Percentiles rank a stretch among this genome's conserved stretches.
Evolutionary conservation across 352 stramenopile genomes (phyloP).

Genomic region (Phytophthora pini): DNA sequence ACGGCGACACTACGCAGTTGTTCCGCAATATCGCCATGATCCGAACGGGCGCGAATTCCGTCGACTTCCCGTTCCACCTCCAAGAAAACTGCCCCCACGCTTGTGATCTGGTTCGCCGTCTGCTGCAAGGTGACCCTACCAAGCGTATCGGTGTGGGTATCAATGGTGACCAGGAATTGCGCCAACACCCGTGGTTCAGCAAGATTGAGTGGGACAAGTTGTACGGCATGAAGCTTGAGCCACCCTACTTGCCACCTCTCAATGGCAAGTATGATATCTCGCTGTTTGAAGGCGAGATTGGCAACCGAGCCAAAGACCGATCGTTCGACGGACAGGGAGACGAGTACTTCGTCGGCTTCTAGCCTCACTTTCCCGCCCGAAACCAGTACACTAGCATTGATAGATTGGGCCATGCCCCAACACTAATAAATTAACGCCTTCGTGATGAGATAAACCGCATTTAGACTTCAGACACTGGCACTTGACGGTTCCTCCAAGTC

Average conservation of each 20-base stretch:
- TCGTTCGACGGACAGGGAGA: conserved; percentile 73
- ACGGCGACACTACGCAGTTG: conserved; percentile 95
- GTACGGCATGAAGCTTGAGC: conserved; percentile 57
- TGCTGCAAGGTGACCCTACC: conserved; percentile 89
- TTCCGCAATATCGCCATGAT: conserved; percentile 97
- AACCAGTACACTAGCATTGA: conserved; percentile 3
- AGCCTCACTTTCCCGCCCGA: conserved; percentile 11
- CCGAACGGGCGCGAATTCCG: conserved; percentile 80
- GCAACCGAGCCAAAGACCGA: conserved; percentile 70
- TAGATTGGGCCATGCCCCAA: conserved; percentile 12
- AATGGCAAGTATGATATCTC: conserved; percentile 76
- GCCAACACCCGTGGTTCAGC: conserved; percentile 75
- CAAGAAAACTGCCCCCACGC: conserved; percentile 69
- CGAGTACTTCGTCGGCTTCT: conserved; percentile 80
- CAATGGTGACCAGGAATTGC: conserved; percentile 71
- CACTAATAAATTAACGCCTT: conserved; percentile 31
- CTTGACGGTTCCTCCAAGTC: conserved; percentile 61
- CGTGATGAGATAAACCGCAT: background rate
- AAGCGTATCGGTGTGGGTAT: conserved; percentile 81
- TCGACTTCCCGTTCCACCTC: conserved; percentile 77
- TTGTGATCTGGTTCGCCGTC: conserved; percentile 90
- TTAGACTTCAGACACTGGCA: conserved; percentile 58
- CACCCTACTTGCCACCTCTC: conserved; percentile 71
- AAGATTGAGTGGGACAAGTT: conserved; percentile 84
- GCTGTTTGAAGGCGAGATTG: conserved; percentile 79